Base-by-base conservation (phyloP, 148 eudicot species). In the Rhododendron ferrugineum region DNA sequence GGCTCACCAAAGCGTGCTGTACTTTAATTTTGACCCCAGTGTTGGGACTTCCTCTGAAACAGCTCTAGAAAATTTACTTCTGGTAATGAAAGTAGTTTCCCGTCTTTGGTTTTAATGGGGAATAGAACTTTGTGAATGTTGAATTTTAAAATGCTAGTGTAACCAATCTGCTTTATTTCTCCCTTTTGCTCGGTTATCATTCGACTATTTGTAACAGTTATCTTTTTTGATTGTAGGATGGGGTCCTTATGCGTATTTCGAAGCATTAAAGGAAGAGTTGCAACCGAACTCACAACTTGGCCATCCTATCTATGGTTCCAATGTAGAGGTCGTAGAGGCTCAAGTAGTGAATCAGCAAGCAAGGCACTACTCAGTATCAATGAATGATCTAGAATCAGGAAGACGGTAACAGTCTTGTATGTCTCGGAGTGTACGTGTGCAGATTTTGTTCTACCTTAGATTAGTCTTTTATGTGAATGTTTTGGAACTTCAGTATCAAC, bases 161-260 rank as follows among this genome's bases (percentile, higher is more conserved):
- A 66, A 64, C 72, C 72, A 64, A 26, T 9, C 72, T n/a, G 34
- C 32, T 66, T 5, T 66, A 10, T 66, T 26, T 66, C 34, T 26
- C 34, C 16, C 73, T 10, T 66, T 66, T 66, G 34, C 14, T 26
- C 15, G 15, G 32, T 66, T 66, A 20, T 66, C 72, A 26, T 66
- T 2, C 1, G 1, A 64, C 72, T n/a, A 11, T 10, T 64, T 64
- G 72, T 70, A 70, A 13, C 37, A 14, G 9, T 70, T 14, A 70
- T 66, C 73, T 1, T 32, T 56, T 84, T 46, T n/a, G 6, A 16
- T 42, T 56, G 47, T 56, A 90, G 92, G 90, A 54, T 90, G 89
- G 87, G 88, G 89, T 42, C 86, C 88, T 2, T 87, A 88, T 75
- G 92, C 92, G n/a, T 90, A 85, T 87, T 87, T 86, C 70, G 79